Evolutionary conservation across 805 yeast genomes (phyloP), one percentile per base, ranked within the genome.

Genomic region (Ogataea paraovalis): DNA sequence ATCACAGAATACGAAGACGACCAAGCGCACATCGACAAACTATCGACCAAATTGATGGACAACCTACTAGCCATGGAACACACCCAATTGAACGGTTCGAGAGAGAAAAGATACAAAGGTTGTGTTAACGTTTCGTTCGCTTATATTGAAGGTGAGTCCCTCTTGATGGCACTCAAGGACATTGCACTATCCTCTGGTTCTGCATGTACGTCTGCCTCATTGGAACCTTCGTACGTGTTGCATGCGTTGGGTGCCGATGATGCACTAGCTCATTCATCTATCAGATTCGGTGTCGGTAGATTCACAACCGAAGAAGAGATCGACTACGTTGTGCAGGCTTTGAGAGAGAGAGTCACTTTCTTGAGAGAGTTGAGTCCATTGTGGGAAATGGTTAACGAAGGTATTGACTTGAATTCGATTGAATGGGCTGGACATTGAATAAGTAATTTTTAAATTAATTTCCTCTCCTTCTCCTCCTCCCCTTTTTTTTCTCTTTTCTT

Each of bases 331-430:
- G 76, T 94, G 54, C 74, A 85, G 49, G 96, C 97, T 13, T 88
- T 94, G 49, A 75, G 80, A 47, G 91, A 88, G 66, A 82, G 97
- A 69, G 98, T 94, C 46, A 84, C 83, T 54, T 89, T 89, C 70
- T 78, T 94, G 65, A 82, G 99, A 70, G 92, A 90, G 62, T 76
- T 94, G 70, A 83, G 94, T 48, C 99, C 99, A 42, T 75, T 94
- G 60, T 94, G 98, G 98, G 99, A 94, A 73, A 91, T 94, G 98
- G 96, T 89, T 48, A 96, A 94, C 70, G 98, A 94, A 56, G 99
- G 99, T 57, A 92, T 94, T 61, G 99, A 94, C 65, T 75, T 94
- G 66, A 79, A 85, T 62, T 78, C 95, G 30, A 94, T 94, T 61
- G 96, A 94, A 72, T 94, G 99, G 99, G 87, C 96, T 50, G 98